Evolutionary conservation across 148 eudicot species (phyloP), one percentile per base, ranked within the genome.

Genomic region (Dysphania ambrosioides): DNA sequence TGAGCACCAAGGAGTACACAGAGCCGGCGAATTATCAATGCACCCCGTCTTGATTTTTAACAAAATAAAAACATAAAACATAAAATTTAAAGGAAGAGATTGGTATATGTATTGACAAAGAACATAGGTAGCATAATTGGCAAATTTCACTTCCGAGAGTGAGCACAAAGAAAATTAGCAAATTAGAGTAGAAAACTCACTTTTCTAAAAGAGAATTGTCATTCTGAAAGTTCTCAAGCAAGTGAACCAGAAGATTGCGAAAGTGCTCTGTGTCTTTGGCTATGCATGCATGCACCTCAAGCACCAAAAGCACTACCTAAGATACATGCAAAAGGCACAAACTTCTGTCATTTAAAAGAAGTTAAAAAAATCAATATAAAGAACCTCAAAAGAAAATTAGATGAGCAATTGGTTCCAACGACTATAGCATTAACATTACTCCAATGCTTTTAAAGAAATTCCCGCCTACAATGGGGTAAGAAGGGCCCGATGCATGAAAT

Each of bases 221-320:
- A 55, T 84, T 80, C 68, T 84, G 87, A 62, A 96, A 96, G 64
- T 84, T 88, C 64, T 86, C 80, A 70, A 92, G 86, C 78, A 96
- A 84, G 85, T 81, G 89, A 72, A 88, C 91, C 78, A 96, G 82
- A 84, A 96, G 99, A 44, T 92, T 83, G 58, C 77, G 91, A 70
- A 96, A 96, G 79, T 90, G 90, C 56, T 74, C 76, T 19, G 78
- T 84, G 72, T 96, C 99, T 84, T 85, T 84, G 68, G 99, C 99
- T 70, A 96, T 92, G 83, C 90, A 89, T 47, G 99, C 97, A 90
- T 92, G 97, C 82, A 96, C 99, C 79, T 90, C 93, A 70, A 96
- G 97, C 82, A 89, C 97, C 88, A 89, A 79, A 35, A 96, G 90
- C 80, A 96, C 99, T 73, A 96, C 99, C 97, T 92, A 77, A 62